Conservation (phyloP, 2,329 filamentous ascomycete species). For the Keithomyces neogunnii region DNA sequence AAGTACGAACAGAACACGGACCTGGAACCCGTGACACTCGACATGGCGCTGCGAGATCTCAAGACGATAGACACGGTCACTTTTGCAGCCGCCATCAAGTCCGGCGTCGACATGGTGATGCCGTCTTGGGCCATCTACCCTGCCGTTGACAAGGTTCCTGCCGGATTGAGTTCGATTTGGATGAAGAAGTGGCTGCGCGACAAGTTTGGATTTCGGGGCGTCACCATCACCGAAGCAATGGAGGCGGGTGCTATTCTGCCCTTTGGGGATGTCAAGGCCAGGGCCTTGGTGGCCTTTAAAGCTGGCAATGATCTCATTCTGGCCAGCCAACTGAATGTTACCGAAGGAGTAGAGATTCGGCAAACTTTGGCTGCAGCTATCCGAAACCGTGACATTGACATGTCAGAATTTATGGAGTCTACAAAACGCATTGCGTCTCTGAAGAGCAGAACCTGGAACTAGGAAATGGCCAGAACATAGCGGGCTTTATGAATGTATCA, state of each 20-base stretch:
- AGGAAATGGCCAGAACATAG: background rate
- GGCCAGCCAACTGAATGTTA: constrained; percentile 8
- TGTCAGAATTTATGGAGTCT: constrained; percentile 5
- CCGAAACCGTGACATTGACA: constrained; percentile 1
- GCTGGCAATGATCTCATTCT: constrained; percentile 9
- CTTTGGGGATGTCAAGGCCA: constrained; percentile 2
- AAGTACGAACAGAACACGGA: constrained; percentile 5
- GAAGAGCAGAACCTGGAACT: constrained; percentile 6
- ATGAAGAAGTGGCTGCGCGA: constrained; percentile 7
- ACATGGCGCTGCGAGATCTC: constrained; percentile 3
- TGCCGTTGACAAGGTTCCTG: background rate
- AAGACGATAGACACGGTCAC: constrained; percentile 2
- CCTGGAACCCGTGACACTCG: constrained; percentile 1
- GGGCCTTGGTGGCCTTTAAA: constrained; percentile 4
- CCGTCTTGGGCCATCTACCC: too few relatives aligned
- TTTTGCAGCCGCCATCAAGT: constrained; percentile 7
- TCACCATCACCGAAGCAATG: constrained; percentile 6
- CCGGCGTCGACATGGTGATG: constrained; percentile 6
- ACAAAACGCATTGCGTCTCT: constrained; percentile 5
- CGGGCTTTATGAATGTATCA: too few relatives aligned
- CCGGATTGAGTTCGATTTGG: constrained; percentile 8
- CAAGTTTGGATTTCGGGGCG: too few relatives aligned
- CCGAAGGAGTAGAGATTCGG: constrained; percentile 6
- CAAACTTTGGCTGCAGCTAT: constrained; percentile 2
- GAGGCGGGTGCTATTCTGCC: constrained; percentile 5